Evolutionary conservation across 164 flowering plant genomes (phyloP).

Genomic region (Dillenia turbinata): DNA sequence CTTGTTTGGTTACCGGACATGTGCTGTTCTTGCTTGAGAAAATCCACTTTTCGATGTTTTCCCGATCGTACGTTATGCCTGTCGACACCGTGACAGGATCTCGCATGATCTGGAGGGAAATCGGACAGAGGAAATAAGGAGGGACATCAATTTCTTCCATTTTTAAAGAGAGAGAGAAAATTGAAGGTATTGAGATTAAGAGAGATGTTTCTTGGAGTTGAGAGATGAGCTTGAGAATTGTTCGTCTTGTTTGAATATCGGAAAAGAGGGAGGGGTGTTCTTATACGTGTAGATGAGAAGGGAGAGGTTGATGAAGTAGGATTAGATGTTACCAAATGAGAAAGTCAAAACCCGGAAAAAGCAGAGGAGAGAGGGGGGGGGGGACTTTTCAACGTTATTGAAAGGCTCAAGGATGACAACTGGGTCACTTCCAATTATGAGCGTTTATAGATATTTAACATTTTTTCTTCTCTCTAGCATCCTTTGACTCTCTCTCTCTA

Average conservation of each 20-base stretch:
- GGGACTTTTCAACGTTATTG: neutral
- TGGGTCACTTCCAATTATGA: too few species aligned
- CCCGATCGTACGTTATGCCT: conserved; percentile 69
- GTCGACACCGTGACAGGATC: conserved; percentile 68
- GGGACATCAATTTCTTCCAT: conserved; percentile 59
- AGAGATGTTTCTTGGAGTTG: too few species aligned
- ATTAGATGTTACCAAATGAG: too few species aligned
- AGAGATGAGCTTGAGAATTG: too few species aligned
- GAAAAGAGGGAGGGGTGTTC: too few species aligned
- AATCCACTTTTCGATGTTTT: conserved; percentile 65
- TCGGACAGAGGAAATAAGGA: conserved; percentile 61
- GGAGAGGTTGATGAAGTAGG: too few species aligned
- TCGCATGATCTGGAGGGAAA: conserved; percentile 64
- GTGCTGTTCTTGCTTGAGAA: conserved; percentile 36
- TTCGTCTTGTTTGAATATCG: too few species aligned
- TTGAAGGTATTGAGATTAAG: too few species aligned
- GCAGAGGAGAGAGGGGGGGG: neutral
- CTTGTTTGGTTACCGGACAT: conserved; percentile 56
- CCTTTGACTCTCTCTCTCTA: too few species aligned
- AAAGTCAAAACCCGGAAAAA: conserved; percentile 10
- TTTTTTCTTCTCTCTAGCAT: neutral
- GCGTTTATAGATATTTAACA: neutral
- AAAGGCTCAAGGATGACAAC: too few species aligned
- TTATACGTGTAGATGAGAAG: too few species aligned
- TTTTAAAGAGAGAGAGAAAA: neutral